These are phyloP conservation scores for Diaporthe capsici DNA, from an alignment of 2,329 filamentous ascomycete species.

Conservation along the genomic window DNA sequence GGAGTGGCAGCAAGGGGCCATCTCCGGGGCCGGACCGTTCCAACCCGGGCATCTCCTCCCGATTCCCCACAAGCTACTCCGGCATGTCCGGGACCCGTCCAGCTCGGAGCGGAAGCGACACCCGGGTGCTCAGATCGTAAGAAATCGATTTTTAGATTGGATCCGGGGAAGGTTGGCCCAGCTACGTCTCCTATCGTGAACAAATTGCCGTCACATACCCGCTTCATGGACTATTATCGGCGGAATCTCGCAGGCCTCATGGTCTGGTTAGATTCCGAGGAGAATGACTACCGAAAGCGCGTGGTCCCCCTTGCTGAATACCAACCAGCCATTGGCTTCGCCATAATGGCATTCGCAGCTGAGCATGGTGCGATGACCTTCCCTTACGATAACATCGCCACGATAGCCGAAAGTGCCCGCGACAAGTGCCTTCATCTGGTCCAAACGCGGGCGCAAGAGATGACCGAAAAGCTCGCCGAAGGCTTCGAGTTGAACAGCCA, in stretches of 20 bases:
- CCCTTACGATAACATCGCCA: background rate
- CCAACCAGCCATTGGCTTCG: conserved; percentile 10
- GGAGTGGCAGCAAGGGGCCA: conserved; percentile 1
- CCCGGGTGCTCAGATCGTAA: background rate
- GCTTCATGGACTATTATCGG: conserved; percentile 20
- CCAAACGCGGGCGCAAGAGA: background rate
- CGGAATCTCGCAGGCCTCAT: background rate
- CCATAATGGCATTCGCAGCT: background rate
- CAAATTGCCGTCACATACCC: background rate
- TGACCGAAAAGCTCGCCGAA: conserved; percentile 2
- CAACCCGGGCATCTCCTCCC: background rate
- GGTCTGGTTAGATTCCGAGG: conserved; percentile 21
- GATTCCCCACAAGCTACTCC: background rate
- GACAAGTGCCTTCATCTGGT: conserved; percentile 16
- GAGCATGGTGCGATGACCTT: background rate
- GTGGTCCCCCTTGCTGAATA: background rate
- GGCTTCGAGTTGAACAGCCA: background rate
- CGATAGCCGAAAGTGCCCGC: conserved; percentile 4
- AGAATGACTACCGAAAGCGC: background rate
- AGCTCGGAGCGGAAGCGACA: background rate
- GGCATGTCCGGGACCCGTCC: background rate
- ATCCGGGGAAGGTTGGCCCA: no score
- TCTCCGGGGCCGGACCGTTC: conserved; percentile 1
- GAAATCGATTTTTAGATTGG: background rate
- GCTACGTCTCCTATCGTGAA: background rate